Percentiles rank a stretch among this genome's conserved stretches.
Evolutionary conservation across 129 eudicot genomes (phyloP).

Genomic region (Gnaphalium uliginosum): DNA sequence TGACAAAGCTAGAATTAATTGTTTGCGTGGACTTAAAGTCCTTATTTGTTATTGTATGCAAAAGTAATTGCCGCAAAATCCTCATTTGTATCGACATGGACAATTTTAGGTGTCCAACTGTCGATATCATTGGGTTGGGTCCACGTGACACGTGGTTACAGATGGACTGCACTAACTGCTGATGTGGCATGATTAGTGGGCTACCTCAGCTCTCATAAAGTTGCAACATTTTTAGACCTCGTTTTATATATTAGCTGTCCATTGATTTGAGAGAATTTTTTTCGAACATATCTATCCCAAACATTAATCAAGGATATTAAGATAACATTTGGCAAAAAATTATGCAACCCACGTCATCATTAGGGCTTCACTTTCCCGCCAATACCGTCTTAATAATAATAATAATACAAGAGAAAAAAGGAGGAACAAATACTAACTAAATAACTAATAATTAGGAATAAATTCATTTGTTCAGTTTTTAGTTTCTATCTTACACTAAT

Average conservation of each 20-base stretch:
- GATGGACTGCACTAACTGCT: conserved; percentile 39
- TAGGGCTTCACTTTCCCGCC: too few species aligned
- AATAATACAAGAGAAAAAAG: too few species aligned
- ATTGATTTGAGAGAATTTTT: not conserved
- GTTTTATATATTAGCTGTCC: not conserved
- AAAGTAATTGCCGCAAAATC: conserved; percentile 20
- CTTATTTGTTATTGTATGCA: conserved; percentile 12
- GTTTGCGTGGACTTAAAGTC: conserved; percentile 19
- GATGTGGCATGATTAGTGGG: conserved; percentile 43
- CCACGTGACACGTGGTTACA: conserved; percentile 24
- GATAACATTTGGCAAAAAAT: too few species aligned
- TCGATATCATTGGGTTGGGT: conserved; percentile 3
- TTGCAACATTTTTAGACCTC: not conserved
- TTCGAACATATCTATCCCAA: too few species aligned
- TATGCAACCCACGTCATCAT: too few species aligned
- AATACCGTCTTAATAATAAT: too few species aligned
- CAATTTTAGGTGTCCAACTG: conserved; percentile 8
- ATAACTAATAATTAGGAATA: too few species aligned
- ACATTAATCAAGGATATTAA: too few species aligned
- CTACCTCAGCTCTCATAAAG: not conserved
- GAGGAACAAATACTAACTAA: too few species aligned
- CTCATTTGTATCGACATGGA: conserved; percentile 26
- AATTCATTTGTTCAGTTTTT: too few species aligned
- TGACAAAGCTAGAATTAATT: not conserved
- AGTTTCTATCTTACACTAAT: too few species aligned